Conservation (phyloP, 257 asterid genomes). For the Solanum acaule region DNA sequence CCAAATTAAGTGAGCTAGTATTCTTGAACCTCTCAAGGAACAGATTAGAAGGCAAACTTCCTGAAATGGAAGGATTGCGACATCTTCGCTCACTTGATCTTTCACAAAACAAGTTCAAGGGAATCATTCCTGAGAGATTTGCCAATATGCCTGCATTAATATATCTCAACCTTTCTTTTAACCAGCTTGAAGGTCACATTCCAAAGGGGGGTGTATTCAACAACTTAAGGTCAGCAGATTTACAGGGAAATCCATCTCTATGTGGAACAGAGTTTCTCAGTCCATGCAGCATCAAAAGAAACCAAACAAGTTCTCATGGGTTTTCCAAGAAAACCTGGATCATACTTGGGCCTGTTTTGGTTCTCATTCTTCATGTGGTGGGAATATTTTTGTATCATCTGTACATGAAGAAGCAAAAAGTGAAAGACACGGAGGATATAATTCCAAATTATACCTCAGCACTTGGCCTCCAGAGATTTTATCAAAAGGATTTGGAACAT, state of each 20-base stretch:
- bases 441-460: slow-evolving; percentile 16
- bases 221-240: slow-evolving; percentile 7
- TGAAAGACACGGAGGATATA: neutral
- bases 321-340: slow-evolving; percentile 22
- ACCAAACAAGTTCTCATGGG: neutral
- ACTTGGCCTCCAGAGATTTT: slow-evolving; percentile 41
- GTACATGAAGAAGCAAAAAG: slow-evolving; percentile 7
- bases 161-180: slow-evolving; percentile 63
- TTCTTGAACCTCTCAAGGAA: slow-evolving; percentile 58
- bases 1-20: slow-evolving; percentile 26
- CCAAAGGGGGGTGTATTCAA: slow-evolving; percentile 43
- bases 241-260: slow-evolving; percentile 53
- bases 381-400: slow-evolving; percentile 2
- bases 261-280: slow-evolving; percentile 33
- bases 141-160: slow-evolving; percentile 35
- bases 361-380: slow-evolving; percentile 19
- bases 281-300: slow-evolving; percentile 17
- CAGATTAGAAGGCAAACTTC: slow-evolving; percentile 44
- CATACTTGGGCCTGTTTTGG: slow-evolving; percentile 21
- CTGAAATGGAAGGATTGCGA: slow-evolving; percentile 27
- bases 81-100: slow-evolving; percentile 44
- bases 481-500: slow-evolving; percentile 25
- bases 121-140: slow-evolving; percentile 49
- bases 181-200: slow-evolving; percentile 56
- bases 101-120: slow-evolving; percentile 58